phyloP scores from a whole-genome alignment of 2,329 filamentous ascomycete genomes.

The Ophiostoma pallidulum region DNA sequence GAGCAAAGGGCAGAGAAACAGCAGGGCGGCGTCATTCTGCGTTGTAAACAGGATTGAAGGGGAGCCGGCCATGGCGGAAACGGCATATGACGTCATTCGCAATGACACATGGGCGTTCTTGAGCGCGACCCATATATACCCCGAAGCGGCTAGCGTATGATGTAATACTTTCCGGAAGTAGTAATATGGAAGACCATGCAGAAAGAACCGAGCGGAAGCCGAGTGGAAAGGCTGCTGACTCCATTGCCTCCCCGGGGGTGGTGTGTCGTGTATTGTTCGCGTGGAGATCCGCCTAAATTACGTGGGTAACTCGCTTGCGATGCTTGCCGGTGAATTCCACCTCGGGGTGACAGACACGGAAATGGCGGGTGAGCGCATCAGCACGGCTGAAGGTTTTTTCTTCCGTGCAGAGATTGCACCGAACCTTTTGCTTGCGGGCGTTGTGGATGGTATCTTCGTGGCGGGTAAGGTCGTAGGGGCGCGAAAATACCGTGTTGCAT shows the following conservation, averaged over 20 bases:
- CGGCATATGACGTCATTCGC: slow-evolving; percentile 3
- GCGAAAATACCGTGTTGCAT: slow-evolving; percentile 87
- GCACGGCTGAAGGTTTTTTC: slow-evolving; percentile 96
- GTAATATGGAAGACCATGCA: neutral
- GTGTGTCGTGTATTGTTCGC: neutral
- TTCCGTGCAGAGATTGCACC: slow-evolving; percentile 85
- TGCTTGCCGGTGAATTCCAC: slow-evolving; percentile 67
- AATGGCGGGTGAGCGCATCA: slow-evolving; percentile 88
- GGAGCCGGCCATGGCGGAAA: neutral
- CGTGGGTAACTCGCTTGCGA: slow-evolving; percentile 23
- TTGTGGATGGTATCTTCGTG: slow-evolving; percentile 99
- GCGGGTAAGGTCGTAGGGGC: slow-evolving; percentile 90
- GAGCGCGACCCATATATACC: neutral
- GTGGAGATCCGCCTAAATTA: no score
- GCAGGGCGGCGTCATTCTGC: no score
- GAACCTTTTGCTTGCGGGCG: slow-evolving; percentile 84
- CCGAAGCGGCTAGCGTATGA: neutral
- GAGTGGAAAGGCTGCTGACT: neutral
- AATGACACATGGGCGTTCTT: neutral
- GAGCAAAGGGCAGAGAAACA: no score
- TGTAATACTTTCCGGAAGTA: neutral
- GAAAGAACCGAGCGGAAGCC: no score
- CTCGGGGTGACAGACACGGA: slow-evolving; percentile 88
- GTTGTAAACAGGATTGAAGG: neutral
- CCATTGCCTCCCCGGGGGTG: neutral